A percentile compares a stretch with the other conserved stretches of the same genome.
Evolutionary conservation across 163 green algal species (phyloP).

Genomic region (Scenedesmus sp.): DNA sequence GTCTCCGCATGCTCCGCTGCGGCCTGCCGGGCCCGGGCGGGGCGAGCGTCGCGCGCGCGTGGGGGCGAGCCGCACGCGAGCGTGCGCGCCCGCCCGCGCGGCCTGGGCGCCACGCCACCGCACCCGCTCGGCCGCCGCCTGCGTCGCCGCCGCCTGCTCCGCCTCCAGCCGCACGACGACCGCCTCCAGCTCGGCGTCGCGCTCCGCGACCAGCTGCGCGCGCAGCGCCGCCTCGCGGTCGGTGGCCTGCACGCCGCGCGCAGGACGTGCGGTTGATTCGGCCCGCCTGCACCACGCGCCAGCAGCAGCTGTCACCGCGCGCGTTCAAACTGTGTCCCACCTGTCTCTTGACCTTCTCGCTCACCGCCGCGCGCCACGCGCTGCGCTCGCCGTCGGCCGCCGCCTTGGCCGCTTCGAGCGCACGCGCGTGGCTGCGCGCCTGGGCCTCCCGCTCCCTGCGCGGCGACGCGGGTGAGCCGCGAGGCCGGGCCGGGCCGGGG

Average conservation of each 20-base stretch:
- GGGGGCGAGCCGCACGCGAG: too few relatives aligned
- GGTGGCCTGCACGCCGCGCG: too few relatives aligned
- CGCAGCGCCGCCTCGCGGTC: slow-evolving; percentile 60
- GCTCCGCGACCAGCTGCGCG: slow-evolving; percentile 58
- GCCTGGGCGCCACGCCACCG: too few relatives aligned
- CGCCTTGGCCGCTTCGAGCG: slow-evolving; percentile 53
- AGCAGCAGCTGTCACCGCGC: too few relatives aligned
- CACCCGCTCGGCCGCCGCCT: slow-evolving; percentile 21
- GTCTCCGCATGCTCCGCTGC: slow-evolving; percentile 16
- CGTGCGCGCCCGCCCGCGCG: too few relatives aligned
- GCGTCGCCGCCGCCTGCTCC: slow-evolving; percentile 38
- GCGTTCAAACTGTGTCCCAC: slow-evolving; percentile 54
- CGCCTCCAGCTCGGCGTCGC: slow-evolving; percentile 69
- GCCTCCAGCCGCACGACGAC: slow-evolving; percentile 38
- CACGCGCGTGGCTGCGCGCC: slow-evolving; percentile 14
- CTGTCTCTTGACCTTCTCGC: slow-evolving; percentile 67
- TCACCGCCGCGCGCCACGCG: slow-evolving; percentile 71
- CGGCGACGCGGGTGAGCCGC: too few relatives aligned
- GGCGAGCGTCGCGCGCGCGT: too few relatives aligned
- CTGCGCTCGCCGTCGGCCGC: slow-evolving; percentile 52
- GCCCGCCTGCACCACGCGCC: too few relatives aligned
- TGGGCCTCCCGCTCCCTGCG: slow-evolving; percentile 53
- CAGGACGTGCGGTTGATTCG: too few relatives aligned
- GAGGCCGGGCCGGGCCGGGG: too few relatives aligned
- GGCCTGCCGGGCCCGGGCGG: not conserved